These are phyloP conservation scores for Trichoderma reesei DNA, from an alignment of 495 filamentous ascomycete genomes.

Conservation along the genomic window DNA sequence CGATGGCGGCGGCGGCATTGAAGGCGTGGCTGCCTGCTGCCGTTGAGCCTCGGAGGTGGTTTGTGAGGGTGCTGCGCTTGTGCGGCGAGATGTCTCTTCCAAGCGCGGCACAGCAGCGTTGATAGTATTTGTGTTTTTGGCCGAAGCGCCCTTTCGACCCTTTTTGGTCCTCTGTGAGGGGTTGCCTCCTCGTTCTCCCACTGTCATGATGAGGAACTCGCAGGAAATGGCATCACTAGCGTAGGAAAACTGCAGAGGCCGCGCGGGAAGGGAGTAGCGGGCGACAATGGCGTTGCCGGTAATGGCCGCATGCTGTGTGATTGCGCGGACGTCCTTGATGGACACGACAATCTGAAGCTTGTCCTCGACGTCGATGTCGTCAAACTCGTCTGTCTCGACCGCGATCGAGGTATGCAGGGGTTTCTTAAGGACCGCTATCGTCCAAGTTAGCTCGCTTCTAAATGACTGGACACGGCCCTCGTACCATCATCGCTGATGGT, in stretches of 20 bases:
- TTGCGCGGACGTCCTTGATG: constrained; percentile 90
- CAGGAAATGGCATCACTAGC: constrained; percentile 60
- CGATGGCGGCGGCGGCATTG: constrained; percentile 3
- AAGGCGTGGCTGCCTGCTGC: neutral
- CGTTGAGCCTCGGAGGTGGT: constrained; percentile 15
- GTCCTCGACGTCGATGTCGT: constrained; percentile 64
- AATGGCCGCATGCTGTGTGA: constrained; percentile 74
- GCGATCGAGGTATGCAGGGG: constrained; percentile 88
- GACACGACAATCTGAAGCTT: constrained; percentile 77
- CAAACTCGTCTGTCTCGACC: constrained; percentile 78
- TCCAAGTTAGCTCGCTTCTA: constrained; percentile 12
- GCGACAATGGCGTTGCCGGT: constrained; percentile 60
- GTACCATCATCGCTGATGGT: constrained; percentile 71
- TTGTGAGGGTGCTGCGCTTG: constrained; percentile 14
- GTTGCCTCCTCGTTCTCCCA: constrained; percentile 54
- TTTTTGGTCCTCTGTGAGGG: constrained; percentile 32
- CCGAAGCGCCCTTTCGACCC: constrained; percentile 21
- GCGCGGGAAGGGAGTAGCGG: constrained; percentile 68
- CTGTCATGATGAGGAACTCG: constrained; percentile 92
- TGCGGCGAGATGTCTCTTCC: constrained; percentile 27
- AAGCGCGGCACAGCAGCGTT: constrained; percentile 19
- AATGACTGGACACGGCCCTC: constrained; percentile 6
- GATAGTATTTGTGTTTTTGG: neutral
- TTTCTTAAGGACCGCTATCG: constrained; percentile 76
- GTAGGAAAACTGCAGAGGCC: constrained; percentile 79